These are phyloP conservation scores for Solanum pennellii DNA, from an alignment of 257 asterid species.

Conservation along the genomic window DNA sequence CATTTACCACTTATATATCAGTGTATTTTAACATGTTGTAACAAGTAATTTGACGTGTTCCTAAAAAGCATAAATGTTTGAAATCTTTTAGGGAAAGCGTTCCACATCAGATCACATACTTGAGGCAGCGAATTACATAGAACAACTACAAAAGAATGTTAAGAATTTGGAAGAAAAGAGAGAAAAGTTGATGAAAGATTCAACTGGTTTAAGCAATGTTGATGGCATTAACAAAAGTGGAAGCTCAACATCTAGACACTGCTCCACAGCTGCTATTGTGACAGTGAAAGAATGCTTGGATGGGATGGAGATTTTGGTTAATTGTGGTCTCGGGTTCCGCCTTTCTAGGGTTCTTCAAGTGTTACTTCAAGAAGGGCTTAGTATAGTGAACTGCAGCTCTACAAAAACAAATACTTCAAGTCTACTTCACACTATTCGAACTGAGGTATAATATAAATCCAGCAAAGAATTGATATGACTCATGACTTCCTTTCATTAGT, in stretches of 20 bases:
- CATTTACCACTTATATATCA: not conserved
- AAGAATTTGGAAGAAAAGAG: conserved; percentile 17
- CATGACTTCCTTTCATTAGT: not conserved
- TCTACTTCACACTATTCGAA: conserved; percentile 23
- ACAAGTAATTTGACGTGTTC: not conserved
- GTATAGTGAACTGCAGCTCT: conserved; percentile 17
- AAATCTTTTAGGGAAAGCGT: conserved; percentile 29
- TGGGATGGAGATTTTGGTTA: conserved; percentile 35
- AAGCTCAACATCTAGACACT: not conserved
- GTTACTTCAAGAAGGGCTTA: conserved; percentile 29
- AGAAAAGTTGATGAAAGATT: conserved; percentile 2
- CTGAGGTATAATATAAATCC: conserved; percentile 13
- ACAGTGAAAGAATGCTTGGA: conserved; percentile 21
- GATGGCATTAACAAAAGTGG: not conserved
- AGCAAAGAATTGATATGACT: not conserved
- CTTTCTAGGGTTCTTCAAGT: conserved; percentile 24
- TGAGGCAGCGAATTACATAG: conserved; percentile 29
- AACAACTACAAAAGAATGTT: conserved; percentile 15
- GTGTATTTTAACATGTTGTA: not conserved
- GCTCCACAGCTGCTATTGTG: conserved; percentile 4
- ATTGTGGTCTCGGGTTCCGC: conserved; percentile 12
- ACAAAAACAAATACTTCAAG: conserved; percentile 12
- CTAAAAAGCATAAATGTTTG: not conserved
- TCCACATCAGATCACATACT: conserved; percentile 34
- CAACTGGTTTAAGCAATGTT: not conserved